Base-by-base conservation (phyloP, 148 eudicot species). In the Fagopyrum homotropicum region DNA sequence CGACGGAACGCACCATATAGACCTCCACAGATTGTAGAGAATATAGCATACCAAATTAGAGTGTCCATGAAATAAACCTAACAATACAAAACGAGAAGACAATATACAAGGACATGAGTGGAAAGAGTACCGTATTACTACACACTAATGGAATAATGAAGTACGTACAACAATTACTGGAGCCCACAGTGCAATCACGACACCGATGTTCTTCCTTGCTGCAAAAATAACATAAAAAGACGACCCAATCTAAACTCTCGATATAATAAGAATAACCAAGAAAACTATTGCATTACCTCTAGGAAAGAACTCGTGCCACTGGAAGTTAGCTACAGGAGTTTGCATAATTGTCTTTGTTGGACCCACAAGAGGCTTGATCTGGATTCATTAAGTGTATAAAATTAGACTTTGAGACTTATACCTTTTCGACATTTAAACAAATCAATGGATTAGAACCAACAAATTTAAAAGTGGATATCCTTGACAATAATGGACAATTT, bases 271-370 rank as follows among this genome's bases (percentile, higher is more conserved):
- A 15, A 26, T 19, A 44, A 46, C 16, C 52, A 72, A 68, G 43
- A 51, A 60, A 44, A 52, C 29, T 15, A 69, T 9, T 7, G 56
- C 35, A 2, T 35, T 81, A 89, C 93, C 88, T 76, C 44, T 77
- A 52, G 93, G 93, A 81, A 89, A 89, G 85, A 89, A 89, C 82
- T 87, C 93, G 56, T 89, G 90, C 90, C 93, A 87, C 69, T 82
- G 70, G 74, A 80, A 89, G 45, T 45, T 79, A 22, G 2, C 17
- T 54, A 85, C 35, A 68, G 12, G 82, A 71, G 87, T 77, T 59
- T 60, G 73, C 90, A 89, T 87, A 71, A 87, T 82, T 52, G 80
- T 85, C 78, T 78, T 89, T 74, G 93, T 89, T 54, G 93, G 93
- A 72, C 78, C 83, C 73, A 87, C 87, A 69, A 89, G 86, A 81